Conservation (phyloP, 768 basidiomycete genomes). For the Leccinum aurantiacum region DNA sequence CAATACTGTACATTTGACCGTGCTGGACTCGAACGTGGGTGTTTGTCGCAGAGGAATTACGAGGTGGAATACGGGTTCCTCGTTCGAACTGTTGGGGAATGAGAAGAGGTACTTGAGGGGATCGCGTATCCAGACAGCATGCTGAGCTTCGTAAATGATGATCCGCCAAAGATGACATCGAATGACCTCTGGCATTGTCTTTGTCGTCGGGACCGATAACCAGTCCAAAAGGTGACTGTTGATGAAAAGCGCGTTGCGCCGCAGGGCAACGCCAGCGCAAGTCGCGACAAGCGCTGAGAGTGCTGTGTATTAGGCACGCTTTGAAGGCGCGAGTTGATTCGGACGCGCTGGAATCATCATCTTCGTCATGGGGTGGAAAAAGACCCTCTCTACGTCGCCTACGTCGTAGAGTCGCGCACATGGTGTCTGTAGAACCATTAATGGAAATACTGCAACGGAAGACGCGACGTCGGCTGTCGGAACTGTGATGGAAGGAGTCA, state of each 20-base stretch:
- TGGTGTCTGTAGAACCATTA: constrained; percentile 47
- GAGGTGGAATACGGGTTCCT: constrained; percentile 55
- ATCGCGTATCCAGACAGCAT: constrained; percentile 46
- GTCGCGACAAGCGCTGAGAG: too few relatives aligned
- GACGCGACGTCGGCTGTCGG: constrained; percentile 21
- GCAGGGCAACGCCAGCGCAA: too few relatives aligned
- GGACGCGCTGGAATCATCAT: constrained; percentile 32
- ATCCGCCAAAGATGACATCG: constrained; percentile 44
- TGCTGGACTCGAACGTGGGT: constrained; percentile 55
- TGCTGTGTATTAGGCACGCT: too few relatives aligned
- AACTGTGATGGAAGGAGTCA: constrained; percentile 27
- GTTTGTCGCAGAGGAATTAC: constrained; percentile 75
- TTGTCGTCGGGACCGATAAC: neutral
- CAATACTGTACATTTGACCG: constrained; percentile 49
- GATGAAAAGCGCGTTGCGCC: constrained; percentile 16
- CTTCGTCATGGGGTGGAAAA: neutral
- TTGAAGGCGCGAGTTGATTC: constrained; percentile 10
- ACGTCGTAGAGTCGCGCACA: constrained; percentile 54
- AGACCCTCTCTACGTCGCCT: constrained; percentile 29
- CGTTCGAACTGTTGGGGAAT: constrained; percentile 11
- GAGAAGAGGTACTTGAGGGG: constrained; percentile 35
- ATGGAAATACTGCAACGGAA: constrained; percentile 20
- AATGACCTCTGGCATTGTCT: constrained; percentile 15
- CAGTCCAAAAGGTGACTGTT: constrained; percentile 2
- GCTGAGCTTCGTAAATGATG: constrained; percentile 51